phyloP scores from a whole-genome alignment of 1,284 basidiomycete species.

The Marasmius oreades region DNA sequence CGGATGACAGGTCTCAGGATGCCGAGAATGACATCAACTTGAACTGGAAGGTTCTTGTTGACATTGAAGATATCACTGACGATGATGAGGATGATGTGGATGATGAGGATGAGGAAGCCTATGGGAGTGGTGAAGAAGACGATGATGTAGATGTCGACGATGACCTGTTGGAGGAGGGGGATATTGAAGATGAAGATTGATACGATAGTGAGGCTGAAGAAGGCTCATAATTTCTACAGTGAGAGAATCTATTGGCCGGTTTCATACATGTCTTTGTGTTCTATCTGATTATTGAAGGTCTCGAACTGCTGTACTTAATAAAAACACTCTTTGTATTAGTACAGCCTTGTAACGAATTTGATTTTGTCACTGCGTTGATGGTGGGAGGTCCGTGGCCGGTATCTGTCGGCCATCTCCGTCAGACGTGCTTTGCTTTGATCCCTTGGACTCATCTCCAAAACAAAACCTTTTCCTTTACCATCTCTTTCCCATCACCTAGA shows the following conservation, averaged over 20 bases:
- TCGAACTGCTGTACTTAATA: too few relatives aligned
- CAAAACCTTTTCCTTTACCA: background rate
- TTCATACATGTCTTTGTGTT: too few relatives aligned
- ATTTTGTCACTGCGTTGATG: too few relatives aligned
- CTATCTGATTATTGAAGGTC: too few relatives aligned
- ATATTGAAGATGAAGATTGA: slow-evolving; percentile 21
- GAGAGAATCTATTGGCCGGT: too few relatives aligned
- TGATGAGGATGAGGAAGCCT: background rate
- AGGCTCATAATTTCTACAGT: too few relatives aligned
- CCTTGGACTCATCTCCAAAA: background rate
- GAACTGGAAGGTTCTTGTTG: slow-evolving; percentile 6
- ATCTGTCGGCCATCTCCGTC: slow-evolving; percentile 14
- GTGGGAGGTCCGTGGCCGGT: too few relatives aligned
- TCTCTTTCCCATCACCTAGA: slow-evolving; percentile 1
- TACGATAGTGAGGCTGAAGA: too few relatives aligned
- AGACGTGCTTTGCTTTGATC: background rate
- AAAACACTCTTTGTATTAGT: too few relatives aligned
- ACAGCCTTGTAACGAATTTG: too few relatives aligned
- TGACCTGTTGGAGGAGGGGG: slow-evolving; percentile 26
- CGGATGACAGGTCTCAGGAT: background rate
- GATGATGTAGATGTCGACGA: too few relatives aligned
- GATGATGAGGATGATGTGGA: background rate
- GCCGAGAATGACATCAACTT: slow-evolving; percentile 2
- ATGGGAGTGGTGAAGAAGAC: slow-evolving; percentile 13
- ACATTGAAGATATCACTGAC: slow-evolving; percentile 4